These are phyloP conservation scores for Apocynum venetum DNA, from an alignment of 257 asterid species.

Conservation along the genomic window DNA sequence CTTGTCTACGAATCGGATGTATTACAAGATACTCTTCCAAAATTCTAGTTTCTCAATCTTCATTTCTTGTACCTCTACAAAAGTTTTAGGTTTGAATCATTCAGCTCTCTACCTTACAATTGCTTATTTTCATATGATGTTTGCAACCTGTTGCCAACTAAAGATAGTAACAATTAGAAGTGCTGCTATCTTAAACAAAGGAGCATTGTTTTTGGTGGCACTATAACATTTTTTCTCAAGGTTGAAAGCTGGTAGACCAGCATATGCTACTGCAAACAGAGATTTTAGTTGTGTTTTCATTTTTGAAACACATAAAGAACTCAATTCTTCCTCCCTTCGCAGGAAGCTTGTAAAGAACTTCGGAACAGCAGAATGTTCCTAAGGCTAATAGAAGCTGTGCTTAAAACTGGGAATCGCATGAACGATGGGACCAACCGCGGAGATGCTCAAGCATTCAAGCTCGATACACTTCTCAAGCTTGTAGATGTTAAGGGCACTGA, in stretches of 20 bases:
- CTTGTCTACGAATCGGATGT: neutral
- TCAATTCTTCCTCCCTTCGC: constrained; percentile 14
- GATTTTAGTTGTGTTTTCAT: no score
- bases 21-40: no score
- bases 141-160: neutral
- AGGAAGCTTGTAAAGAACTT: constrained; percentile 77
- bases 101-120: no score
- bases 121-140: neutral
- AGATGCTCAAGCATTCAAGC: constrained; percentile 78
- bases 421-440: constrained; percentile 82
- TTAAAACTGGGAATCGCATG: constrained; percentile 77
- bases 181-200: no score
- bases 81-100: neutral
- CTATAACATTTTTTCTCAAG: neutral
- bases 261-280: no score
- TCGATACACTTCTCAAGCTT: constrained; percentile 76
- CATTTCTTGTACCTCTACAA: neutral
- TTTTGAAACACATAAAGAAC: neutral
- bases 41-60: no score
- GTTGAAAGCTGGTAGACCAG: no score
- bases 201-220: no score
- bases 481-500: constrained; percentile 75
- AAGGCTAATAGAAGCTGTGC: constrained; percentile 80
- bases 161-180: neutral
- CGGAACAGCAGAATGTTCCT: constrained; percentile 72